Base-by-base conservation (phyloP, 768 basidiomycete genomes). In the Phallus indusiatus region DNA sequence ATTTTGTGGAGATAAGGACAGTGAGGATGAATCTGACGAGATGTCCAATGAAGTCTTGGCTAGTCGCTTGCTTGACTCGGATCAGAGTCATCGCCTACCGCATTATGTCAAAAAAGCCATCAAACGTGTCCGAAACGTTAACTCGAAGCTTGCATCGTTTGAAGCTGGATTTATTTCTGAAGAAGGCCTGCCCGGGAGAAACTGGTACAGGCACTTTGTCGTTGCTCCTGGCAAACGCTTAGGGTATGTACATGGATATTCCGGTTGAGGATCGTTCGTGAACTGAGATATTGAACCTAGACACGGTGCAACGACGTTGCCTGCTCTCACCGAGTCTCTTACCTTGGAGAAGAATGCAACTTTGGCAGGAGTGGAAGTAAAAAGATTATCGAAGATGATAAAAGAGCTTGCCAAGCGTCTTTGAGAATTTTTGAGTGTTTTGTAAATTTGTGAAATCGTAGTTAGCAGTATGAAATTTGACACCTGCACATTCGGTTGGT, bases 171-270 rank as follows among this genome's bases (percentile, higher is more conserved):
- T 74, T 60, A 64, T 73, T 28, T 56, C 53, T 34, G 59, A 64
- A 28, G 61, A 64, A 9, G 73, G 71, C 0, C 56, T 71, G 9
- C 53, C 56, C 9, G 61, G 62, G 2, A 24, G 52, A 37, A 64
- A 67, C 50, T 74, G 72, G 72, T 74, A 72, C 60, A 60, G 58
- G 53, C 65, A 70, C 33, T 56, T 70, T 0, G 69, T 62, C 4
- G 69, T 70, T 5, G 71, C 72, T 5, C 72, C 72, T 0, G 72
- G 72, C 59, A 20, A 70, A 62, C 58, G 65, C 59, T 42, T 11
- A 21, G 56, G 63, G 42, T 42, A 42, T 42, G 42, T 10, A 42
- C n/a, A 14, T 42, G 4, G 4, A 14, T 42, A 14, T 42, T 20
- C 7, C 9, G 3, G 42, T 56, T 9, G 3, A 6, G 42, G 24